These are phyloP conservation scores for Talaromyces trachyspermus DNA, from an alignment of 495 filamentous ascomycete species.

Conservation along the genomic window DNA sequence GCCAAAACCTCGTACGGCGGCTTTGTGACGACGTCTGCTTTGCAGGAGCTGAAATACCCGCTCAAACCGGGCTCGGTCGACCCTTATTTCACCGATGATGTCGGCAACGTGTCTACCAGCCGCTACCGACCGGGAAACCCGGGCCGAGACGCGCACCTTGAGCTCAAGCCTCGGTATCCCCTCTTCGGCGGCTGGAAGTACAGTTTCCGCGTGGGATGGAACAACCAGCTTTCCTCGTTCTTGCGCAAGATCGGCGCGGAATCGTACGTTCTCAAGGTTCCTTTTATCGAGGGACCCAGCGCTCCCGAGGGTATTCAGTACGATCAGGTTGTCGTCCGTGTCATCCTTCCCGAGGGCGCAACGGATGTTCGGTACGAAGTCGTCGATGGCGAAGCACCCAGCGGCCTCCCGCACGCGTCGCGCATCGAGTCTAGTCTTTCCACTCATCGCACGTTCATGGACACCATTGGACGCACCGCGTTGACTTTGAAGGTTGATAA, in stretches of 20 bases:
- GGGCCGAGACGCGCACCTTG: conserved; percentile 69
- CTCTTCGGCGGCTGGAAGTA: conserved; percentile 98
- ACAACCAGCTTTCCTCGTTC: conserved; percentile 70
- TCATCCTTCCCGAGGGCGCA: conserved; percentile 87
- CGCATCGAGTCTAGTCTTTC: conserved; percentile 44
- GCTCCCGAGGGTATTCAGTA: conserved; percentile 78
- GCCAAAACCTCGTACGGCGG: conserved; percentile 2
- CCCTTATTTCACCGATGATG: conserved; percentile 92
- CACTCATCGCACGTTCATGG: conserved; percentile 80
- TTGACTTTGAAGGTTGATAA: conserved; percentile 76
- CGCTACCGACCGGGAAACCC: conserved; percentile 66
- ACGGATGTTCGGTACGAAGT: conserved; percentile 56
- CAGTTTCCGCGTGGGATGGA: conserved; percentile 91
- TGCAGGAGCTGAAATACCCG: conserved; percentile 76
- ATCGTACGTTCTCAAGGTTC: conserved; percentile 80
- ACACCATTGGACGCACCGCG: conserved; percentile 81
- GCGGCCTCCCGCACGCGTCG: conserved; percentile 28
- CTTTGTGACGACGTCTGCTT: conserved; percentile 66
- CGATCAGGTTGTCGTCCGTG: conserved; percentile 67
- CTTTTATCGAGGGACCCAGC: conserved; percentile 92
- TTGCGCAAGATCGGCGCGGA: conserved; percentile 55
- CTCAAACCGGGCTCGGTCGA: conserved; percentile 69
- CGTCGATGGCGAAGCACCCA: conserved; percentile 29
- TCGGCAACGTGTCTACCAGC: conserved; percentile 94
- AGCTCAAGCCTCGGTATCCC: conserved; percentile 87